Percentiles rank a stretch among this genome's conserved stretches.
Evolutionary conservation across 495 filamentous ascomycete species (phyloP).

Genomic region (Penicillium tannophilum): DNA sequence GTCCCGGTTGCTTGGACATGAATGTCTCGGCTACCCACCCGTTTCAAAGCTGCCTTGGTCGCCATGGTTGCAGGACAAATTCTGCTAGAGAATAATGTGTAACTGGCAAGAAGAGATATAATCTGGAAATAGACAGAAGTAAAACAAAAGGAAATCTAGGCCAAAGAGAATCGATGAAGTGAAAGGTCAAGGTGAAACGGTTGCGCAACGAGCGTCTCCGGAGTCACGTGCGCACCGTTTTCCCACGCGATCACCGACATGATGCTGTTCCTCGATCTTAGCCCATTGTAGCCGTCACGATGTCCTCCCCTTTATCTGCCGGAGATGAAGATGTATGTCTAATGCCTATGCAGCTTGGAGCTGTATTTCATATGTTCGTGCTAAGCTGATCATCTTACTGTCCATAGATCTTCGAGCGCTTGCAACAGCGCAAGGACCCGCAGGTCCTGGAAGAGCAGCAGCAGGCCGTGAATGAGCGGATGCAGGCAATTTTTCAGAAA

Average conservation of each 20-base stretch:
- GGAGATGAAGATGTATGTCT: conserved; percentile 46
- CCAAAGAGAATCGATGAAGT: not conserved
- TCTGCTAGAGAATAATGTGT: not conserved
- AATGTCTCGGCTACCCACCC: conserved; percentile 56
- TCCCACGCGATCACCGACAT: conserved; percentile 21
- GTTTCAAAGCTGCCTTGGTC: conserved; percentile 79
- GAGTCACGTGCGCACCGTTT: conserved; percentile 10
- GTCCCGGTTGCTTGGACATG: not conserved
- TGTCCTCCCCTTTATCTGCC: conserved; percentile 46
- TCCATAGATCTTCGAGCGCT: conserved; percentile 63
- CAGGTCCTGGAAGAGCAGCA: conserved; percentile 63
- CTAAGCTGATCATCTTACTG: not conserved
- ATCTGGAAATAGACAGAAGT: not conserved
- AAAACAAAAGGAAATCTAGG: not conserved
- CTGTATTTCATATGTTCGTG: not conserved
- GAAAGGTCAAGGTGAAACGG: conserved; percentile 1
- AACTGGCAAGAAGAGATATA: not conserved
- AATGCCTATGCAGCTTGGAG: not conserved
- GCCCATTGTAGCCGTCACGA: conserved; percentile 44
- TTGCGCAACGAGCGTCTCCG: not conserved
- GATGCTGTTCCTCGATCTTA: conserved; percentile 14
- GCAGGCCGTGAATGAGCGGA: conserved; percentile 60
- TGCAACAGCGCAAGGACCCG: conserved; percentile 63
- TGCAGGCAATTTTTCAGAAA: conserved; percentile 66
- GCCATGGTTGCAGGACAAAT: conserved; percentile 57